Percentiles rank a stretch among this genome's conserved stretches.
These are phyloP conservation scores for Brassica rapa DNA, from an alignment of 345 rosid genomes.

Conservation along the genomic window DNA sequence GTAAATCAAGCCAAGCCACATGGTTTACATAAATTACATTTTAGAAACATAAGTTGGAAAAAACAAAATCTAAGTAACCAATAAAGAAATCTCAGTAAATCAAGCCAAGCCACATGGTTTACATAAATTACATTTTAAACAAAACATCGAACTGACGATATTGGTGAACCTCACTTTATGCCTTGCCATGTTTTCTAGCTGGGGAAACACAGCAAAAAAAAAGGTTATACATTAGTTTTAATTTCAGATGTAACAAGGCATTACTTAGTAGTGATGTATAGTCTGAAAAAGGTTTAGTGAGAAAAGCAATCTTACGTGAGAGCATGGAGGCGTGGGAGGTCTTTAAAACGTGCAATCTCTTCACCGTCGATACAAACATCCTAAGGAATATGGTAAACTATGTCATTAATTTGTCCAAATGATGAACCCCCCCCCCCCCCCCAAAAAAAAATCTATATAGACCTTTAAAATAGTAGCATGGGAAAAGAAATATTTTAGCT, in stretches of 20 bases:
- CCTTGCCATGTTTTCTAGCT: slow-evolving; percentile 32
- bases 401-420: neutral
- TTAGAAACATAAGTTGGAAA: neutral
- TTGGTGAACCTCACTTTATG: slow-evolving; percentile 18
- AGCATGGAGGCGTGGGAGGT: slow-evolving; percentile 53
- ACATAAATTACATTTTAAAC: slow-evolving; percentile 27
- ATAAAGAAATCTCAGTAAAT: slow-evolving; percentile 3
- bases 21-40: too few species aligned
- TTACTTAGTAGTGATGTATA: neutral
- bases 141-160: slow-evolving; percentile 10
- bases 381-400: slow-evolving; percentile 42
- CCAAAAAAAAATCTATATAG: neutral
- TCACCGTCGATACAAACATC: slow-evolving; percentile 93
- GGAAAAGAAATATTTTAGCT: neutral
- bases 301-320: slow-evolving; percentile 28
- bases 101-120: slow-evolving; percentile 27
- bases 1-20: too few species aligned
- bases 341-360: slow-evolving; percentile 92
- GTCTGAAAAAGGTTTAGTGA: neutral
- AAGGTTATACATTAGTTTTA: neutral
- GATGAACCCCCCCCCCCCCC: slow-evolving; percentile 11
- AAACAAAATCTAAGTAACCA: neutral
- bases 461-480: neutral
- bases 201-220: neutral
- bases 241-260: neutral